A percentile compares a stretch with the other conserved stretches of the same genome.
These are phyloP conservation scores for Kodamaea kakaduensis DNA, from an alignment of 805 yeast genomes.

Conservation along the genomic window DNA sequence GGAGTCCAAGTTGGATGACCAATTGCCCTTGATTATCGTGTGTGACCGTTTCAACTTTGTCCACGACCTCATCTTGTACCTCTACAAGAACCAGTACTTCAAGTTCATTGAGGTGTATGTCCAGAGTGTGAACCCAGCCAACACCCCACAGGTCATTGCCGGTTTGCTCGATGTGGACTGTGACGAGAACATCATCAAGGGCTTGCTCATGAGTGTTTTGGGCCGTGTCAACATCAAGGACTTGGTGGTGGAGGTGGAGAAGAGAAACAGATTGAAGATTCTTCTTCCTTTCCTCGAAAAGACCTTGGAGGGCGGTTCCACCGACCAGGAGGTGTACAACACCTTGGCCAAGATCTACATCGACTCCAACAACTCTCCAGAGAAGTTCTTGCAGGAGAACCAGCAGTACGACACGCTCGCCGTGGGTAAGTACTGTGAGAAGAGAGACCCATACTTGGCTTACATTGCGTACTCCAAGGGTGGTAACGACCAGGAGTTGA, in stretches of 20 bases:
- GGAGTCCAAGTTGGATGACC: constrained; percentile 91
- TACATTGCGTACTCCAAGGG: constrained; percentile 98
- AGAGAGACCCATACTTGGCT: constrained; percentile 97
- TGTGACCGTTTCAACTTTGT: constrained; percentile 90
- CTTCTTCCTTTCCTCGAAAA: constrained; percentile 91
- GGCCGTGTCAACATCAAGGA: constrained; percentile 93
- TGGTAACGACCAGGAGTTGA: constrained; percentile 80
- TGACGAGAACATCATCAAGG: constrained; percentile 83
- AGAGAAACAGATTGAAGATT: constrained; percentile 89
- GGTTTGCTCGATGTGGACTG: constrained; percentile 96
- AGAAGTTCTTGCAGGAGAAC: constrained; percentile 91
- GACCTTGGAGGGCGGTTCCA: constrained; percentile 75
- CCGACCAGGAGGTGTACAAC: constrained; percentile 88
- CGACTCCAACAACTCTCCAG: constrained; percentile 96
- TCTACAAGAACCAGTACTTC: constrained; percentile 93
- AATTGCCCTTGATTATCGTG: constrained; percentile 91
- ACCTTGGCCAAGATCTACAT: constrained; percentile 96
- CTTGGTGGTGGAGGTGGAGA: constrained; percentile 91
- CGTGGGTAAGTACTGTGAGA: constrained; percentile 98
- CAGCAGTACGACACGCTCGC: constrained; percentile 84
- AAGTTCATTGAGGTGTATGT: constrained; percentile 97
- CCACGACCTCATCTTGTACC: constrained; percentile 87
- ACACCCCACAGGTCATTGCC: constrained; percentile 95
- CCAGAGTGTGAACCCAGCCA: constrained; percentile 93
- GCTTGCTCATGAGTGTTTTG: constrained; percentile 73